Percentiles rank a stretch among this genome's conserved stretches.
These are phyloP conservation scores for Neobulgaria alba DNA, from an alignment of 2,329 filamentous ascomycete genomes.

Conservation along the genomic window DNA sequence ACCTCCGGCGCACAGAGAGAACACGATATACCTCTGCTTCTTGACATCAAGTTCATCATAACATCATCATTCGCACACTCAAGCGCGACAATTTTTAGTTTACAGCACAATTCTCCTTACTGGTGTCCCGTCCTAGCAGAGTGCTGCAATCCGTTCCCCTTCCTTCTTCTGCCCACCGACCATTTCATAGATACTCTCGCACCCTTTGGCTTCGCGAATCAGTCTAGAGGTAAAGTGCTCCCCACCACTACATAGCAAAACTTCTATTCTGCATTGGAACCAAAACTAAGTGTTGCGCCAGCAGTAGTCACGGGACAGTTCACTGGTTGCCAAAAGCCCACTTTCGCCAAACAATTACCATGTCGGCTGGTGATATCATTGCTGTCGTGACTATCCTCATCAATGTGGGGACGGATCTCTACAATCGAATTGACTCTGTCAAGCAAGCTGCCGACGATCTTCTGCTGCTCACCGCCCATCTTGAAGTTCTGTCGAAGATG, in stretches of 20 bases:
- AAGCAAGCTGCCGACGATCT: no score
- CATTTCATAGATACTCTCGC: slow-evolving; percentile 1
- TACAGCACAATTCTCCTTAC: slow-evolving; percentile 3
- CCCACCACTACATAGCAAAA: slow-evolving; percentile 3
- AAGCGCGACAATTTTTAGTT: not conserved
- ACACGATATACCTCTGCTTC: not conserved
- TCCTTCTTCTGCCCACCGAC: slow-evolving; percentile 1
- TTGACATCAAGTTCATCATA: slow-evolving; percentile 2
- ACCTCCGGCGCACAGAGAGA: not conserved
- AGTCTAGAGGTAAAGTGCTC: slow-evolving; percentile 2
- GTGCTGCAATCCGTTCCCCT: slow-evolving; percentile 1
- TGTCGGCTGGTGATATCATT: slow-evolving; percentile 2
- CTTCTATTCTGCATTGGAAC: slow-evolving; percentile 1
- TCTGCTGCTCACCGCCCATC: no score
- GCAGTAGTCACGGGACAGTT: slow-evolving; percentile 2
- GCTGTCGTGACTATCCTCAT: no score
- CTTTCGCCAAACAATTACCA: slow-evolving; percentile 4
- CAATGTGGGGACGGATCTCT: no score
- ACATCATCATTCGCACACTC: slow-evolving; percentile 1
- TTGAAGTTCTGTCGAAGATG: no score
- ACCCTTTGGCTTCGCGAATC: slow-evolving; percentile 2
- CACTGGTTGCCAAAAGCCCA: slow-evolving; percentile 3
- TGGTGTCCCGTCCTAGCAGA: slow-evolving; percentile 1
- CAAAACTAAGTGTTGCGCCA: slow-evolving; percentile 5
- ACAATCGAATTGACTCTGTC: no score